A percentile compares a stretch with the other conserved stretches of the same genome.
Evolutionary conservation across 2,329 filamentous ascomycete species (phyloP).

Genomic region (Rasamsonia emersonii): DNA sequence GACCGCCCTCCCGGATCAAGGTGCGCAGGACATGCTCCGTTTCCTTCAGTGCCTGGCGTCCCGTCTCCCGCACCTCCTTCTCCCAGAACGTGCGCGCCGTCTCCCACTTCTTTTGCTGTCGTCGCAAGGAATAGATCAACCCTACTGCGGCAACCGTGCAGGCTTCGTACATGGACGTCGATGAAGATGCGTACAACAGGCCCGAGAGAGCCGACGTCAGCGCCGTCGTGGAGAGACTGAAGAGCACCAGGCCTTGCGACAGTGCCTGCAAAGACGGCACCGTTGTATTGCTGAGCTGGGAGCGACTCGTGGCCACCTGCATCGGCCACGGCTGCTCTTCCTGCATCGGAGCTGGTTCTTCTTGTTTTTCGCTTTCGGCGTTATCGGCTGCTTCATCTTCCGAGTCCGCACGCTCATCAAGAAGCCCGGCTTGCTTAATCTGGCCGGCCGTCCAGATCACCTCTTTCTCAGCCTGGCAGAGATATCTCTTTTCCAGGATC

Average conservation of each 20-base stretch:
- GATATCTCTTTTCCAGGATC: constrained; percentile 67
- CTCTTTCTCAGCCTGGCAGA: constrained; percentile 68
- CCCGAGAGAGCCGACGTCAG: constrained; percentile 49
- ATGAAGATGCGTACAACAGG: constrained; percentile 47
- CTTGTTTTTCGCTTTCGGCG: not conserved
- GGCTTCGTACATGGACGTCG: constrained; percentile 48
- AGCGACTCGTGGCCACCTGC: constrained; percentile 64
- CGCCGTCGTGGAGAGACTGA: constrained; percentile 64
- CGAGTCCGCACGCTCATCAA: constrained; percentile 18
- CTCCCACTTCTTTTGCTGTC: constrained; percentile 53
- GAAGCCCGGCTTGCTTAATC: constrained; percentile 56
- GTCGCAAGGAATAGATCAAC: constrained; percentile 47
- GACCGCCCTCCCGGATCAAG: constrained; percentile 36
- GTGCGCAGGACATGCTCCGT: constrained; percentile 44
- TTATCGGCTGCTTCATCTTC: constrained; percentile 9
- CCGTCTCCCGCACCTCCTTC: constrained; percentile 47
- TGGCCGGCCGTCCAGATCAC: constrained; percentile 77
- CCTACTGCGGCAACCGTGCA: constrained; percentile 52
- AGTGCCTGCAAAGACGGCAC: constrained; percentile 64
- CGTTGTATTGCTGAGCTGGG: constrained; percentile 56
- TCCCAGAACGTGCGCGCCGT: constrained; percentile 45
- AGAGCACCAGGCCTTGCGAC: constrained; percentile 65
- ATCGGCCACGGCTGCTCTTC: constrained; percentile 54
- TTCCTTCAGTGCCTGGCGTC: constrained; percentile 45
- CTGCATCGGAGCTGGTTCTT: constrained; percentile 1